Percentiles rank a stretch among this genome's conserved stretches.
Evolutionary conservation across 495 filamentous ascomycete species (phyloP).

Genomic region (Thozetella sp.): DNA sequence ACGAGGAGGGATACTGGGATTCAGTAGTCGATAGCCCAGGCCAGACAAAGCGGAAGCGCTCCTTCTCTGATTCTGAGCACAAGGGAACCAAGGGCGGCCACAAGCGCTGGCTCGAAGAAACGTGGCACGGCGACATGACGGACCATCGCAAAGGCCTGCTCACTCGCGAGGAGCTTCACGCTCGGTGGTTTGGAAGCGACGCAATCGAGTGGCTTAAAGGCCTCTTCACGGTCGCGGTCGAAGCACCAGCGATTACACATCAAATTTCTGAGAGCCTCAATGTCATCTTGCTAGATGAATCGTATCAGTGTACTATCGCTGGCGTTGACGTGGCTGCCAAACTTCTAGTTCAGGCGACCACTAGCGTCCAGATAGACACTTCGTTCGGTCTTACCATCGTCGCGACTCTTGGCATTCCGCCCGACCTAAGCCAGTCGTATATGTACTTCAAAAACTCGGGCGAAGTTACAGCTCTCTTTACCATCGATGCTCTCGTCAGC

Average conservation of each 20-base stretch:
- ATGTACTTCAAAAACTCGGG: neutral
- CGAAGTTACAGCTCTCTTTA: neutral
- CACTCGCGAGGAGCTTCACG: slow-evolving; percentile 10
- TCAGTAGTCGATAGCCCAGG: no score
- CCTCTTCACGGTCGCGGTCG: neutral
- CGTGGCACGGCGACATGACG: slow-evolving; percentile 3
- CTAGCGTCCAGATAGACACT: no score
- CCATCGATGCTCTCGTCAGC: neutral
- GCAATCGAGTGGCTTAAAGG: neutral
- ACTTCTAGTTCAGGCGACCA: no score
- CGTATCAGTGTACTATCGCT: neutral
- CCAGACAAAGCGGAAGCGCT: no score
- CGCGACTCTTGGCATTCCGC: no score
- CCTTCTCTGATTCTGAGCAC: no score
- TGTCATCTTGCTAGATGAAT: no score
- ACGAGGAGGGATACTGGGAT: slow-evolving; percentile 12
- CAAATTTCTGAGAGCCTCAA: no score
- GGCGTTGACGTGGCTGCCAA: no score
- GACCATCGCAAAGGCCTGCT: slow-evolving; percentile 12
- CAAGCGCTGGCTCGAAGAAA: slow-evolving; percentile 10
- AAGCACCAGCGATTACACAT: neutral
- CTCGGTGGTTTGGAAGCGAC: slow-evolving; percentile 13
- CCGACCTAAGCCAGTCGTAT: neutral
- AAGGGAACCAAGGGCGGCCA: neutral
- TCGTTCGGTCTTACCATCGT: no score